Base-by-base conservation (phyloP, 202 grass and related monocot genomes). In the Hordeum pubiflorum region DNA sequence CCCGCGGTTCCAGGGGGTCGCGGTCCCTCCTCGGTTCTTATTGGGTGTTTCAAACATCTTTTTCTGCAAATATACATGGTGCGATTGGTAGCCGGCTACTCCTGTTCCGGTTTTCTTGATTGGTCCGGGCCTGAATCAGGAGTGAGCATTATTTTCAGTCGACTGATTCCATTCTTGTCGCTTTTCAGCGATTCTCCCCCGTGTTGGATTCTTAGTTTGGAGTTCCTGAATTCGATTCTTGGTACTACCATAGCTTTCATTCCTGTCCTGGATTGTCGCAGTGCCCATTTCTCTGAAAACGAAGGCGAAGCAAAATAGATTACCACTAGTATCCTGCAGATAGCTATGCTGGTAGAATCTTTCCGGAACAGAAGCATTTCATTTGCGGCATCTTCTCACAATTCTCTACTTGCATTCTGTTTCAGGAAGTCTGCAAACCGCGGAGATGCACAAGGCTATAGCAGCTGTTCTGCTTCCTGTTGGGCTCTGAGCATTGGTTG, bases 1-100 rank as follows among this genome's bases (percentile, higher is more conserved):
- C 78, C 87, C 83, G 87, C 82, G 87, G 82, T 86, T 89, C 33
- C 22, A 58, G 66, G 58, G 17, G 55, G 14, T 69, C 22, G 55
- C 39, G 10, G 32, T 24, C 24, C 22, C 37, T 48, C 56, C 10
- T 10, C 13, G 29, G 9, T 13, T 46, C 79, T 62, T 74, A 41
- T 56, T 38, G 26, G 9, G 48, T 58, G 65, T 4, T 74, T 33
- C 79, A 40, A 40, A 40, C 11, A n/a, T 78, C 12, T 11, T 12
- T n/a, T 12, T 38, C 79, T 31, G 48, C 46, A 9, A n/a, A n/a
- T 76, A n/a, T 12, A 43, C 4, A 54, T 54, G 61, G 24, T 62
- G 60, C 26, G 77, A 78, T 89, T 69, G 38, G 18, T 61, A 56
- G 8, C 11, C 18, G 56, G 9, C 39, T 54, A 46, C 52, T 86